A percentile compares a stretch with the other conserved stretches of the same genome.
Conservation (phyloP, 192 early-diverging fungal species). For the Linnemannia schmuckeri region DNA sequence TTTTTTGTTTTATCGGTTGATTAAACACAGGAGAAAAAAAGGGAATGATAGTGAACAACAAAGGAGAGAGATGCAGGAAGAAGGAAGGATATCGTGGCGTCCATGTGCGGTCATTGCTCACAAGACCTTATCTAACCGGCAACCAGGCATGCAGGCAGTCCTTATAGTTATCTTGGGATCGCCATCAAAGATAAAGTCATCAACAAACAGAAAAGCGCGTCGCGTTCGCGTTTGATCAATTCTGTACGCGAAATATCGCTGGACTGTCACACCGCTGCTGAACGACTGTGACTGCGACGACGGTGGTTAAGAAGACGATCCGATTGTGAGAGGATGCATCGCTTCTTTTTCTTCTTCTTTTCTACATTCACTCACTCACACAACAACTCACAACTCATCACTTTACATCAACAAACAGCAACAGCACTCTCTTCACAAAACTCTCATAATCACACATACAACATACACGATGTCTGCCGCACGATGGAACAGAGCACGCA, state of each 20-base stretch:
- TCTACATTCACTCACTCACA: neutral
- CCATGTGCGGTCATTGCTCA: neutral
- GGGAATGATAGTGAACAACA: neutral
- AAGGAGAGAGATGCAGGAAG: neutral
- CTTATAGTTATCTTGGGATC: neutral
- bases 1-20: neutral
- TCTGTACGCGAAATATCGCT: neutral
- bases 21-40: neutral
- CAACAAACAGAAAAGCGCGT: neutral
- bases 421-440: neutral
- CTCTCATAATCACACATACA: neutral
- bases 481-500: conserved; percentile 29
- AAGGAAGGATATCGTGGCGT: neutral
- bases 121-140: neutral
- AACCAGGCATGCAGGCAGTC: neutral
- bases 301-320: neutral
- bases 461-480: conserved; percentile 28
- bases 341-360: neutral
- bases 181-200: neutral
- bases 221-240: neutral
- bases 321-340: neutral
- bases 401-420: neutral
- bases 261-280: neutral
- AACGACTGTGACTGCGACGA: neutral
- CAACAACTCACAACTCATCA: neutral